phyloP scores from a whole-genome alignment of 1,284 basidiomycete genomes.

The Stygiomarasmius scandens region DNA sequence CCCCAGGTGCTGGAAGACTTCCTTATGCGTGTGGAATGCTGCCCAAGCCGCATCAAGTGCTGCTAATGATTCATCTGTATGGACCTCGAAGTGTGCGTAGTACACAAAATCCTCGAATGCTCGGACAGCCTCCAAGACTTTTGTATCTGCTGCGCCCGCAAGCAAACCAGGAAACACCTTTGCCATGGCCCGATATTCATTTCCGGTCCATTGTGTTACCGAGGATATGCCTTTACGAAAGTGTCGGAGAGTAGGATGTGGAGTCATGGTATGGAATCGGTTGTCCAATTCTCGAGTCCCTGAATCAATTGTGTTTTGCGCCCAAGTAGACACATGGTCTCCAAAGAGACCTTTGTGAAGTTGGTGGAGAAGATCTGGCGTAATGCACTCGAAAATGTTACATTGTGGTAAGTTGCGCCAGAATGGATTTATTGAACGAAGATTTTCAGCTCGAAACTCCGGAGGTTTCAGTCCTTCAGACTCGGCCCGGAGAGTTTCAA shows the following conservation, averaged over 20 bases:
- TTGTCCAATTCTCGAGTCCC: constrained; percentile 18
- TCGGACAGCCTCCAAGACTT: constrained; percentile 15
- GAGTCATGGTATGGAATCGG: constrained; percentile 11
- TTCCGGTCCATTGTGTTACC: constrained; percentile 22
- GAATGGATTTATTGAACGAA: constrained; percentile 35
- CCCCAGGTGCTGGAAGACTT: not conserved
- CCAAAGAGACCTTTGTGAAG: too few relatives aligned
- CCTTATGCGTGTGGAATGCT: not conserved
- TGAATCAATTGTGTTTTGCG: constrained; percentile 16
- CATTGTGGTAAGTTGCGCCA: constrained; percentile 22
- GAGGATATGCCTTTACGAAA: constrained; percentile 19
- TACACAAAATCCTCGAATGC: constrained; percentile 19
- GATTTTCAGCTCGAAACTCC: constrained; percentile 28
- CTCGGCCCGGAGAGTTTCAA: constrained; percentile 27
- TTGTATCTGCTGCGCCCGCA: constrained; percentile 12
- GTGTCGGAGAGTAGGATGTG: constrained; percentile 18
- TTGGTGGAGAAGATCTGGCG: too few relatives aligned
- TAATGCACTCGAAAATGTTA: too few relatives aligned
- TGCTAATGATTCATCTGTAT: not conserved
- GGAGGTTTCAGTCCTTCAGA: constrained; percentile 24
- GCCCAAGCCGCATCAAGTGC: too few relatives aligned
- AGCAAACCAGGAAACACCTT: constrained; percentile 19
- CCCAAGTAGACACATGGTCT: constrained; percentile 1
- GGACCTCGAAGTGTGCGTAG: constrained; percentile 10
- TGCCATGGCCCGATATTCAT: constrained; percentile 21